A percentile compares a stretch with the other conserved stretches of the same genome.
Evolutionary conservation across 2,329 filamentous ascomycete genomes (phyloP).

Genomic region (Diaporthe nobilis): DNA sequence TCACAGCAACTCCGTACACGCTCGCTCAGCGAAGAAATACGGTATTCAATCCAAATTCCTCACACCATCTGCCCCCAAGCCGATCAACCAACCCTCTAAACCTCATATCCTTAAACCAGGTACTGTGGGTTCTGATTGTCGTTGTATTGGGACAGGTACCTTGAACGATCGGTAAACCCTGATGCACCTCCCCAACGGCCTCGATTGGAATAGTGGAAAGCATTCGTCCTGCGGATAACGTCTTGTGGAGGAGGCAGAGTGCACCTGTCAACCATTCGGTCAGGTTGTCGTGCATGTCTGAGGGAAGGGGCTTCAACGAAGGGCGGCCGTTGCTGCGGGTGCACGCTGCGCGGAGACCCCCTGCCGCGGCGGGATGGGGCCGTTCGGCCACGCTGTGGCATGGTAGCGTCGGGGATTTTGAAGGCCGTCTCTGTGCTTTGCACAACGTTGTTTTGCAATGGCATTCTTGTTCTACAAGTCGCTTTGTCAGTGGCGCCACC

Average conservation of each 20-base stretch:
- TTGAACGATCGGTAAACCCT: neutral
- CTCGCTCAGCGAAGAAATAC: fast-evolving
- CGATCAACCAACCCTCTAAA: neutral
- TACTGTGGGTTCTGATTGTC: neutral
- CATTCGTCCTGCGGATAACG: neutral
- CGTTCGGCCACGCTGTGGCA: neutral
- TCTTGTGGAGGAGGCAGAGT: neutral
- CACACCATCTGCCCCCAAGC: neutral
- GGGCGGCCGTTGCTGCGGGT: neutral
- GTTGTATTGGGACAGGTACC: neutral
- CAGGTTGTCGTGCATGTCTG: neutral
- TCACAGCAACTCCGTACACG: neutral
- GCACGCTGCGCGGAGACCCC: neutral
- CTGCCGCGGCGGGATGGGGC: too few relatives aligned
- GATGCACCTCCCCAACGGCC: neutral
- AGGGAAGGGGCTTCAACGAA: neutral
- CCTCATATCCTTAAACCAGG: neutral
- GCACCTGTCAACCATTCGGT: neutral
- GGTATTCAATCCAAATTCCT: neutral
- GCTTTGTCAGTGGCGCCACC: neutral
- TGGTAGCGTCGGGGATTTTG: neutral
- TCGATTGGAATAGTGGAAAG: neutral
- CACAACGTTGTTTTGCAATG: neutral
- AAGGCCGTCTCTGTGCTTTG: neutral
- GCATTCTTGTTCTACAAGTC: neutral